Evolutionary conservation across 257 asterid genomes (phyloP).

Genomic region (Salvia miltiorrhiza): DNA sequence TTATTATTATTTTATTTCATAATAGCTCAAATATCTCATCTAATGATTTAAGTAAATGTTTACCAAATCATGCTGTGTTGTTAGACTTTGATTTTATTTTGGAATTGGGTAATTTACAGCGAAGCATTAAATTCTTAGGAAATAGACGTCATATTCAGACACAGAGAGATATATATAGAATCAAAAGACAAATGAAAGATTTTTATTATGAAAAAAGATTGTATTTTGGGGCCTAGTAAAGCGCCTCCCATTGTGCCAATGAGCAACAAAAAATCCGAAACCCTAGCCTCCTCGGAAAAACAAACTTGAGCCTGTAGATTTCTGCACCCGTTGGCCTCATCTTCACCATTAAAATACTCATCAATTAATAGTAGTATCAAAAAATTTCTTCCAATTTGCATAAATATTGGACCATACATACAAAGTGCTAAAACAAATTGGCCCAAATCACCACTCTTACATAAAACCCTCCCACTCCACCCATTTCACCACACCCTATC

Average conservation of each 20-base stretch:
- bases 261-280: background rate
- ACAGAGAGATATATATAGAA: background rate
- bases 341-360: background rate
- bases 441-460: slow-evolving; percentile 16
- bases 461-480: slow-evolving; percentile 29
- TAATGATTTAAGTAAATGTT: too few species aligned
- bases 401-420: background rate
- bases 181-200: background rate
- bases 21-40: too few species aligned
- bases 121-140: background rate
- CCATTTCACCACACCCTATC: slow-evolving; percentile 17
- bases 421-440: background rate
- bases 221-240: background rate
- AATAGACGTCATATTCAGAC: background rate
- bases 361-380: too few species aligned
- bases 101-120: too few species aligned
- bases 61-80: too few species aligned
- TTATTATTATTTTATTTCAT: too few species aligned
- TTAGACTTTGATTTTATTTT: too few species aligned
- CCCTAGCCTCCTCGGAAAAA: slow-evolving; percentile 5
- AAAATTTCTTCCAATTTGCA: background rate
- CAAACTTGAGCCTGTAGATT: background rate
- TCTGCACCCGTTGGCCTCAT: slow-evolving; percentile 14
- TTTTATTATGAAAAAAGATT: background rate
- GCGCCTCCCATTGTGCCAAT: slow-evolving; percentile 10